Evolutionary conservation across 441 rosid genomes (phyloP).

Genomic region (Cnidoscolus chayamansa): DNA sequence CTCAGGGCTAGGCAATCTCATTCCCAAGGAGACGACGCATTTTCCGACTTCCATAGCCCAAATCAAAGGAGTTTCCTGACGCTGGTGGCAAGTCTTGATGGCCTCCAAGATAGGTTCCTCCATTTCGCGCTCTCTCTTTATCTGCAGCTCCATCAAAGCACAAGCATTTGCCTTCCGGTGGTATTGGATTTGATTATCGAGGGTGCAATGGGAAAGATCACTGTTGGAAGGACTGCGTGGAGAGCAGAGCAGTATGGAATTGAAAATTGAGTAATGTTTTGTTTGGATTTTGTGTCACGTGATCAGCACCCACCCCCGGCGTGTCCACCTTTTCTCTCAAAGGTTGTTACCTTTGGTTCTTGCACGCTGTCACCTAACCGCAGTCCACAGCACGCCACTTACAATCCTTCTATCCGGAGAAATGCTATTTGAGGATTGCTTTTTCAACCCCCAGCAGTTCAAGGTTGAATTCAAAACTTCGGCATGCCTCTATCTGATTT

Average conservation of each 20-base stretch:
- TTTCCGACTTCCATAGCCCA: conserved; percentile 43
- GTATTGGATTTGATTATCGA: too few relatives aligned
- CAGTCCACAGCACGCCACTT: too few relatives aligned
- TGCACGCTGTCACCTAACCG: too few relatives aligned
- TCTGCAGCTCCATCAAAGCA: conserved; percentile 10
- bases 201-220: too few relatives aligned
- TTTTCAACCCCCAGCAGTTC: too few relatives aligned
- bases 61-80: conserved; percentile 31
- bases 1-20: conserved; percentile 35
- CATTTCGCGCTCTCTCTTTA: neutral
- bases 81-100: conserved; percentile 17
- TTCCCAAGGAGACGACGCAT: conserved; percentile 24
- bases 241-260: neutral
- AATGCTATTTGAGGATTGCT: too few relatives aligned
- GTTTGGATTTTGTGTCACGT: conserved; percentile 7
- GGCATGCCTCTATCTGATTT: too few relatives aligned
- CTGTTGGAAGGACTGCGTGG: neutral
- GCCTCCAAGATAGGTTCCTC: conserved; percentile 10
- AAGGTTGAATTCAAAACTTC: too few relatives aligned
- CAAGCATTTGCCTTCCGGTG: neutral
- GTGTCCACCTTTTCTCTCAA: neutral
- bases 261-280: neutral
- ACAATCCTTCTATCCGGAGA: too few relatives aligned
- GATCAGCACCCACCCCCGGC: conserved; percentile 1
- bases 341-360: too few relatives aligned